Evolutionary conservation across 495 filamentous ascomycete species (phyloP).

Genomic region (Penicillium chermesinum): DNA sequence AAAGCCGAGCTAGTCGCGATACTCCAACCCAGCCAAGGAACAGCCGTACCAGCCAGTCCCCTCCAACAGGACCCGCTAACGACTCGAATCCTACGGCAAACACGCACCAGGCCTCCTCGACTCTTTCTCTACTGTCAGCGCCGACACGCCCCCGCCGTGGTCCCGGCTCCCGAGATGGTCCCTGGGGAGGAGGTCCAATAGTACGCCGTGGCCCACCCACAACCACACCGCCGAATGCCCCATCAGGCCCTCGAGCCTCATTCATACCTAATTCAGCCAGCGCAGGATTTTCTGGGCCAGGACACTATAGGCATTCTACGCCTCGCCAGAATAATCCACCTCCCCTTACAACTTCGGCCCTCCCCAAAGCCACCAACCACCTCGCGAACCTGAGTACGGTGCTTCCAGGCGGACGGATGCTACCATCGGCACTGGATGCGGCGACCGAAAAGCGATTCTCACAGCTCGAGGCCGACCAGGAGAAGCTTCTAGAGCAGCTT

Average conservation of each 20-base stretch:
- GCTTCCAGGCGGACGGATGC: slow-evolving; percentile 46
- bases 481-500: slow-evolving; percentile 50
- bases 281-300: background rate
- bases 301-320: slow-evolving; percentile 37
- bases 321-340: slow-evolving; percentile 45
- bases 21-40: slow-evolving; percentile 36
- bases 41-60: slow-evolving; percentile 29
- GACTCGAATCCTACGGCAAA: slow-evolving; percentile 41
- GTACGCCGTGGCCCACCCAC: slow-evolving; percentile 35
- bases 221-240: slow-evolving; percentile 28
- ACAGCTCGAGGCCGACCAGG: slow-evolving; percentile 51
- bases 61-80: slow-evolving; percentile 45
- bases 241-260: slow-evolving; percentile 41
- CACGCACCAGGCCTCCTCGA: slow-evolving; percentile 43
- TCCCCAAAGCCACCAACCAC: slow-evolving; percentile 48
- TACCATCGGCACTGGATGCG: slow-evolving; percentile 35
- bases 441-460: slow-evolving; percentile 42
- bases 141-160: slow-evolving; percentile 57
- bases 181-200: slow-evolving; percentile 32
- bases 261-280: slow-evolving; percentile 22
- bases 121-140: slow-evolving; percentile 49
- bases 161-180: slow-evolving; percentile 29
- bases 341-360: slow-evolving; percentile 41
- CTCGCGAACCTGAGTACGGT: slow-evolving; percentile 47
- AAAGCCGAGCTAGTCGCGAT: slow-evolving; percentile 11